These are phyloP conservation scores for Lenzites betulinus DNA, from an alignment of 768 basidiomycete genomes.

Conservation along the genomic window DNA sequence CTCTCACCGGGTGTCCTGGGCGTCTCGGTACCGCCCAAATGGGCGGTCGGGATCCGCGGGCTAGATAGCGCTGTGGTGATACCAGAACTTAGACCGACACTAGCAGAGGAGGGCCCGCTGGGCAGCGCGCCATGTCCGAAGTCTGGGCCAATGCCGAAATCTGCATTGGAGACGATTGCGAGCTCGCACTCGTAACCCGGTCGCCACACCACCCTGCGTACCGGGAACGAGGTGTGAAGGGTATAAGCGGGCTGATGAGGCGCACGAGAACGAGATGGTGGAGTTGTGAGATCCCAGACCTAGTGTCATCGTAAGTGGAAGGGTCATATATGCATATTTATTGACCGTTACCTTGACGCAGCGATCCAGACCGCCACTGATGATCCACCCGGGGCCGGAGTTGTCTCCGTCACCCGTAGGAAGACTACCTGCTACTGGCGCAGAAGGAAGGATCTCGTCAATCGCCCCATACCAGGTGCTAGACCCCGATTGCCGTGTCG, in stretches of 20 bases:
- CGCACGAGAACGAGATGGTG: slow-evolving; percentile 48
- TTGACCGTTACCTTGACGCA: slow-evolving; percentile 62
- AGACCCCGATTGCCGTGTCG: slow-evolving; percentile 14
- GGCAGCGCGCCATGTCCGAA: slow-evolving; percentile 7
- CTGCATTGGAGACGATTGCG: slow-evolving; percentile 68
- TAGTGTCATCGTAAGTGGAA: slow-evolving; percentile 23
- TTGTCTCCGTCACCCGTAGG: slow-evolving; percentile 18
- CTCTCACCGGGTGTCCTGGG: slow-evolving; percentile 14
- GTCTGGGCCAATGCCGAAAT: slow-evolving; percentile 44
- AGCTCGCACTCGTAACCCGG: slow-evolving; percentile 77
- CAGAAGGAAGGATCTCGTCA: slow-evolving; percentile 26
- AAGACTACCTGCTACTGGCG: slow-evolving; percentile 7
- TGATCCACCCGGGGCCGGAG: slow-evolving; percentile 65
- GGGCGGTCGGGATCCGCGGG: slow-evolving; percentile 25
- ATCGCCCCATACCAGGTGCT: slow-evolving; percentile 28
- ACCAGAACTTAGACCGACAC: slow-evolving; percentile 5
- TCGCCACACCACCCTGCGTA: slow-evolving; percentile 76
- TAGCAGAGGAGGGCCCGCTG: slow-evolving; percentile 5
- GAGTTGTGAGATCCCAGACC: slow-evolving; percentile 72
- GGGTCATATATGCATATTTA: too few species aligned
- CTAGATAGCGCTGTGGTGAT: slow-evolving; percentile 21
- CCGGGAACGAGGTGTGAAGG: slow-evolving; percentile 73
- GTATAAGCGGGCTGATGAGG: slow-evolving; percentile 67
- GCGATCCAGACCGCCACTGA: slow-evolving; percentile 77
- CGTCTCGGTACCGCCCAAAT: slow-evolving; percentile 9